phyloP scores from a whole-genome alignment of 2,329 filamentous ascomycete species.

The Tolypocladium sp. region DNA sequence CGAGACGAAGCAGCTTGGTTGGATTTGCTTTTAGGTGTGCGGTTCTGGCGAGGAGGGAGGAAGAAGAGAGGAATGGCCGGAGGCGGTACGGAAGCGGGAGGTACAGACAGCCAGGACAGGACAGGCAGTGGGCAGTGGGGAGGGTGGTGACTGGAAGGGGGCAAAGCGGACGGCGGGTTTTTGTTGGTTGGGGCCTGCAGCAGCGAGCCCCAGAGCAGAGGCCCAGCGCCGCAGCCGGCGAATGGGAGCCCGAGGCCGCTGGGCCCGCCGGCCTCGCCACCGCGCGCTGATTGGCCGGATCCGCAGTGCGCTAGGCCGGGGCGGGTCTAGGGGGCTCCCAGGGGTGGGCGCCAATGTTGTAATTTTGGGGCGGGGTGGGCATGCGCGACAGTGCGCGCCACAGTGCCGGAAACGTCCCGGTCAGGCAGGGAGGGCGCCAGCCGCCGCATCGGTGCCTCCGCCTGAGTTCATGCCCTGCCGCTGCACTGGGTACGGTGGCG shows the following conservation, averaged over 20 bases:
- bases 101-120: not conserved
- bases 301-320: slow-evolving; percentile 10
- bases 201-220: slow-evolving; percentile 8
- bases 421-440: not conserved
- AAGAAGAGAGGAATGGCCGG: not conserved
- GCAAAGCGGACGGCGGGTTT: slow-evolving; percentile 14
- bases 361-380: slow-evolving; percentile 15
- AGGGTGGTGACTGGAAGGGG: slow-evolving; percentile 4
- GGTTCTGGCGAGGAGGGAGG: not conserved
- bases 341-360: slow-evolving; percentile 13
- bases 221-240: slow-evolving; percentile 12
- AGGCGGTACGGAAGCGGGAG: not conserved
- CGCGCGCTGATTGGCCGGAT: slow-evolving; percentile 19
- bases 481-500: no score
- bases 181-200: slow-evolving; percentile 18
- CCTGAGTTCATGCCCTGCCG: not conserved
- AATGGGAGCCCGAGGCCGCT: slow-evolving; percentile 16
- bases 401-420: not conserved
- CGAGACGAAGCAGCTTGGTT: not conserved
- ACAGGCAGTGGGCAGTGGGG: not conserved
- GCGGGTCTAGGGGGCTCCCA: slow-evolving; percentile 9
- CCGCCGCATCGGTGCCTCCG: not conserved
- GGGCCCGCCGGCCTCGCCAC: slow-evolving; percentile 21
- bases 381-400: slow-evolving; percentile 15
- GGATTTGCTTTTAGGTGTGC: not conserved